Conservation (phyloP, 176 grass and related monocot genomes). For the Avena sativa region DNA sequence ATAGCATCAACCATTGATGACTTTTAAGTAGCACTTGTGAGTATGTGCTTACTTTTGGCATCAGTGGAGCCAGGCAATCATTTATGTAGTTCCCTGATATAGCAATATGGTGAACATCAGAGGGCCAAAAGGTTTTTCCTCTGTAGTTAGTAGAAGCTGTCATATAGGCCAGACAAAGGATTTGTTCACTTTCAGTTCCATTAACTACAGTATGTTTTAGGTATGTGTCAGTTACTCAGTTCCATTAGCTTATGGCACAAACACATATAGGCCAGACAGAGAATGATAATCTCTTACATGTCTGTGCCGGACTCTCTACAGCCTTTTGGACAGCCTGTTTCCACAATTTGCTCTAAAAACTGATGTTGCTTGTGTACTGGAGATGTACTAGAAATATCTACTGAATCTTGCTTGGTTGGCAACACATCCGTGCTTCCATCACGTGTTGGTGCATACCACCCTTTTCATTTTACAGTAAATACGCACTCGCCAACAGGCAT, state of each 20-base stretch:
- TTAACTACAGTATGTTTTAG: not conserved
- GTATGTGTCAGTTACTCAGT: not conserved
- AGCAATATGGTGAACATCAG: not conserved
- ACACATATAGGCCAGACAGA: not conserved
- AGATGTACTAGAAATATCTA: constrained; percentile 11
- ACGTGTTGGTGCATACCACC: not conserved
- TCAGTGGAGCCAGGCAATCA: not conserved
- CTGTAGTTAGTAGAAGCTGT: not conserved
- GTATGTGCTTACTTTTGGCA: not conserved
- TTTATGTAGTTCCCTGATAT: not conserved
- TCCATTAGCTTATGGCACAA: not conserved
- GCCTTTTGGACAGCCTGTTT: not conserved
- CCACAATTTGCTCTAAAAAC: constrained; percentile 1
- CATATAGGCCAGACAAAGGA: too few species aligned
- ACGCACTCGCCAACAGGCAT: not conserved
- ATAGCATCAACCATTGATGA: constrained; percentile 1
- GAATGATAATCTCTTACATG: not conserved
- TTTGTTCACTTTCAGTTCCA: constrained; percentile 26
- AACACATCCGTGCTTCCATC: not conserved
- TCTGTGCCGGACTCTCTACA: not conserved
- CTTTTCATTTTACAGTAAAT: constrained; percentile 12
- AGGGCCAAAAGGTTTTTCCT: not conserved
- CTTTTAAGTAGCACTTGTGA: constrained; percentile 16
- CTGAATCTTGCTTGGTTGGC: not conserved
- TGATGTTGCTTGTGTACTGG: not conserved